A percentile compares a stretch with the other conserved stretches of the same genome.
Evolutionary conservation across 2,329 filamentous ascomycete species (phyloP).

Genomic region (Epichloe brachyelytri): DNA sequence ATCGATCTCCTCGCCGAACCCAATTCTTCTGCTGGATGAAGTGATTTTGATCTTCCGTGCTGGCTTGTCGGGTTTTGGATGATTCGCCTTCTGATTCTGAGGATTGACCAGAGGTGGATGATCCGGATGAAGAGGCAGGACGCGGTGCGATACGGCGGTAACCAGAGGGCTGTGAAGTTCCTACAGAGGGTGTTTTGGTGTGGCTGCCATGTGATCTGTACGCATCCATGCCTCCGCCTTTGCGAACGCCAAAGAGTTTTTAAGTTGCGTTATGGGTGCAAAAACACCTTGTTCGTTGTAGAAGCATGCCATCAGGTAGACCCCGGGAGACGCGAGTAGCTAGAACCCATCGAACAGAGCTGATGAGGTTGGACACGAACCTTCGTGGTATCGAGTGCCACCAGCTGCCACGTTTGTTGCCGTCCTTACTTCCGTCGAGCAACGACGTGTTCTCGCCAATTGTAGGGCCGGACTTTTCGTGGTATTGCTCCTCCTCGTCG

Average conservation of each 20-base stretch:
- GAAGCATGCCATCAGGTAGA: conserved; percentile 73
- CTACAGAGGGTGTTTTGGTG: not conserved
- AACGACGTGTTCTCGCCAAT: conserved; percentile 57
- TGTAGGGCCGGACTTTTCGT: conserved; percentile 18
- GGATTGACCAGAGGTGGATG: conserved; percentile 50
- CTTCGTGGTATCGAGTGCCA: conserved; percentile 52
- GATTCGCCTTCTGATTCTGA: conserved; percentile 60
- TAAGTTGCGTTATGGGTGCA: conserved; percentile 61
- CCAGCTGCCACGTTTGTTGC: conserved; percentile 25
- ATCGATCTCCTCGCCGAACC: conserved; percentile 63
- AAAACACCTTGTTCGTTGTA: conserved; percentile 71
- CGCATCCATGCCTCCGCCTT: conserved; percentile 21
- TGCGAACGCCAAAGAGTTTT: conserved; percentile 44
- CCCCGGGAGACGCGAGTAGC: conserved; percentile 63
- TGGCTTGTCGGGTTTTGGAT: conserved; percentile 22
- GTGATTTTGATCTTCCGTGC: conserved; percentile 52
- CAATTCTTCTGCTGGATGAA: conserved; percentile 47
- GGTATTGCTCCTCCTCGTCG: conserved; percentile 22
- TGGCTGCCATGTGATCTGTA: not conserved
- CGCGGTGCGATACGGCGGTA: conserved; percentile 17
- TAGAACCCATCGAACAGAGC: conserved; percentile 65
- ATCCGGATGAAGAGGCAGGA: conserved; percentile 18
- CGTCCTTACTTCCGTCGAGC: conserved; percentile 22
- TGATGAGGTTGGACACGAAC: conserved; percentile 58
- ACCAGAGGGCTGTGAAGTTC: conserved; percentile 11